Evolutionary conservation across 768 basidiomycete species (phyloP).

Genomic region (Chalciporus pseudorubinellus): DNA sequence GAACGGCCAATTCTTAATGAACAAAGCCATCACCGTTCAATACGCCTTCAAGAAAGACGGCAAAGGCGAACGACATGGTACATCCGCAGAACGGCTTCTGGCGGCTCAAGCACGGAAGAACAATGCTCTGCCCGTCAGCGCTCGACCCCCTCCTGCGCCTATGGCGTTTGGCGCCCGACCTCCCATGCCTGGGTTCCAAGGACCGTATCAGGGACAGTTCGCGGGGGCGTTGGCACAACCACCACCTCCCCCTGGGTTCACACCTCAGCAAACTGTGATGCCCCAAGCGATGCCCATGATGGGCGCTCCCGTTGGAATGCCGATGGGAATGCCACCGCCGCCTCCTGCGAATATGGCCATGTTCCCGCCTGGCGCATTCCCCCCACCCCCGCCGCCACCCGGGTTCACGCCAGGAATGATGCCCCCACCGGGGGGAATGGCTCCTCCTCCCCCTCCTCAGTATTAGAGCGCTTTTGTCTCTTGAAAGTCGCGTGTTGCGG

Average conservation of each 20-base stretch:
- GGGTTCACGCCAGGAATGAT: conserved; percentile 58
- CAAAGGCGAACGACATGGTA: conserved; percentile 96
- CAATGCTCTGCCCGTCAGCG: conserved; percentile 78
- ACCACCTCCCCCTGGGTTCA: conserved; percentile 78
- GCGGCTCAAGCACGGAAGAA: conserved; percentile 96
- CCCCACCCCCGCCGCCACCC: conserved; percentile 64
- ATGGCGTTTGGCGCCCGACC: conserved; percentile 69
- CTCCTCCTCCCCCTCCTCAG: conserved; percentile 46
- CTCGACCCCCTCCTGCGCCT: conserved; percentile 72
- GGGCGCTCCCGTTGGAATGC: conserved; percentile 31
- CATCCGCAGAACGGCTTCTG: conserved; percentile 92
- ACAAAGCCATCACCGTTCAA: conserved; percentile 95
- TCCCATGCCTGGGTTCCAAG: conserved; percentile 68
- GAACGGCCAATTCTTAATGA: conserved; percentile 98
- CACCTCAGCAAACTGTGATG: conserved; percentile 66
- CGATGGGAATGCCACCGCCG: conserved; percentile 38
- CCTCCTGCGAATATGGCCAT: conserved; percentile 40
- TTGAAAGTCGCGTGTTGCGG: background rate
- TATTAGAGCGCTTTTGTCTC: conserved; percentile 19
- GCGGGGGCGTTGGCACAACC: conserved; percentile 84
- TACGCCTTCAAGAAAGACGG: conserved; percentile 99
- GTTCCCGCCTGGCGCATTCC: conserved; percentile 46
- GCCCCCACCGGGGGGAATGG: conserved; percentile 34
- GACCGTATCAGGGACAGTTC: conserved; percentile 88
- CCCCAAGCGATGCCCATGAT: conserved; percentile 40